phyloP scores from a whole-genome alignment of 2,329 filamentous ascomycete species.

The Penicillium sp. region DNA sequence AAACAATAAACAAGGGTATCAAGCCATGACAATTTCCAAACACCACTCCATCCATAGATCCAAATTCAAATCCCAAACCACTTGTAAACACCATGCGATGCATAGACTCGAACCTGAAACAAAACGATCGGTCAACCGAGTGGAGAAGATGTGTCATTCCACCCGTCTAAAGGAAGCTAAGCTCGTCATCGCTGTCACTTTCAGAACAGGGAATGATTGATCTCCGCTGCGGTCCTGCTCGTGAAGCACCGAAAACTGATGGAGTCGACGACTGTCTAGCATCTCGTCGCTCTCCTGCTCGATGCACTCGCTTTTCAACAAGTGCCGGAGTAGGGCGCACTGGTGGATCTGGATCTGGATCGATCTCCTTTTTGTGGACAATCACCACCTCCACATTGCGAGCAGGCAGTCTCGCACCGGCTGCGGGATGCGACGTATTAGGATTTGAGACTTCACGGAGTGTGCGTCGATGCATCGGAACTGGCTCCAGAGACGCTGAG shows the following conservation, averaged over 20 bases:
- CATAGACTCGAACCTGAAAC: not conserved
- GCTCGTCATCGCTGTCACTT: slow-evolving; percentile 36
- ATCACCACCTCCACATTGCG: slow-evolving; percentile 30
- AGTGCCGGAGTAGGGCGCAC: slow-evolving; percentile 5
- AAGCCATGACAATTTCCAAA: too few relatives aligned
- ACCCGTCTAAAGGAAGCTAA: slow-evolving; percentile 30
- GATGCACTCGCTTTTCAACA: slow-evolving; percentile 15
- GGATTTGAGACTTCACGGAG: slow-evolving; percentile 17
- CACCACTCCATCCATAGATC: too few relatives aligned
- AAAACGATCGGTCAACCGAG: not conserved
- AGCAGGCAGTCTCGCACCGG: slow-evolving; percentile 1
- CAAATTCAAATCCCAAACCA: too few relatives aligned
- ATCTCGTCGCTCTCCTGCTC: slow-evolving; percentile 14
- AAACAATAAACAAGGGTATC: too few relatives aligned
- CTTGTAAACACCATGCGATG: too few relatives aligned
- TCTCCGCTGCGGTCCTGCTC: slow-evolving; percentile 7
- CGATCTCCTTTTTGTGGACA: slow-evolving; percentile 20
- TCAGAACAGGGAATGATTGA: slow-evolving; percentile 25
- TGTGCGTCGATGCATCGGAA: slow-evolving; percentile 9
- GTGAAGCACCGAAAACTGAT: slow-evolving; percentile 1
- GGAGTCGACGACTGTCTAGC: slow-evolving; percentile 10
- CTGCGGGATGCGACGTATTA: slow-evolving; percentile 2
- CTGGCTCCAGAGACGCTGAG: slow-evolving; percentile 9
- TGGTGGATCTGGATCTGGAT: not conserved
- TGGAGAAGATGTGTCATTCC: not conserved